Conservation (phyloP, 2,329 filamentous ascomycete species). For the Blastomyces gilchristii region DNA sequence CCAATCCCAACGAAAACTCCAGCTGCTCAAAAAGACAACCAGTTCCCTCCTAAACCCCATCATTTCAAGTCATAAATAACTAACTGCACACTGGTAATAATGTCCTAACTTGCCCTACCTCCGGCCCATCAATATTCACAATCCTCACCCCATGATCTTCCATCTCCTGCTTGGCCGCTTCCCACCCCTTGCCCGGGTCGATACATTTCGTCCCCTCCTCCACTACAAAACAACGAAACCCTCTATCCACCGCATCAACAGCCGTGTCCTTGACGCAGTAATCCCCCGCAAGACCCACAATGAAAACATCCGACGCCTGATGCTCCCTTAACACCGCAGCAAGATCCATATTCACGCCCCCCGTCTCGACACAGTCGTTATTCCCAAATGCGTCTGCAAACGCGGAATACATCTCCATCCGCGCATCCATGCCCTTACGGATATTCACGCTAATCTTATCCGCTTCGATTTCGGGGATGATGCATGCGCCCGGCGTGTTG, state of each 20-base stretch:
- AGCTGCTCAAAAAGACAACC: background rate
- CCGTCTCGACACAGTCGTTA: conserved; percentile 25
- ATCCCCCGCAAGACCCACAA: conserved; percentile 78
- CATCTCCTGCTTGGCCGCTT: conserved; percentile 45
- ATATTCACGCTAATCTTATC: conserved; percentile 54
- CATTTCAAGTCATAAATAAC: background rate
- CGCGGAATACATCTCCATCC: conserved; percentile 87
- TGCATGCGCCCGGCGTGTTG: conserved; percentile 57
- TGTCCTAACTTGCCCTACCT: conserved; percentile 43
- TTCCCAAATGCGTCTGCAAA: conserved; percentile 71
- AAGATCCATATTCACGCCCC: conserved; percentile 47
- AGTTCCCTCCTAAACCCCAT: background rate
- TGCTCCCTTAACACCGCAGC: conserved; percentile 45
- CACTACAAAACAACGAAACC: conserved; percentile 67
- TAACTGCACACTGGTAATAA: background rate
- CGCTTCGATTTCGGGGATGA: conserved; percentile 61
- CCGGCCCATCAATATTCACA: conserved; percentile 47
- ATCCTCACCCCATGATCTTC: conserved; percentile 51
- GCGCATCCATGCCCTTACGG: conserved; percentile 63
- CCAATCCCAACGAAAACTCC: background rate
- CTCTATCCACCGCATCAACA: conserved; percentile 62
- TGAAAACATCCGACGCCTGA: conserved; percentile 66
- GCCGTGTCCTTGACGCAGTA: conserved; percentile 82
- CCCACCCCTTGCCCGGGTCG: conserved; percentile 49
- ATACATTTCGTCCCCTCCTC: conserved; percentile 70